Evolutionary conservation across 371 early-diverging fungal species (phyloP).

Genomic region (Rhizopus sp.): DNA sequence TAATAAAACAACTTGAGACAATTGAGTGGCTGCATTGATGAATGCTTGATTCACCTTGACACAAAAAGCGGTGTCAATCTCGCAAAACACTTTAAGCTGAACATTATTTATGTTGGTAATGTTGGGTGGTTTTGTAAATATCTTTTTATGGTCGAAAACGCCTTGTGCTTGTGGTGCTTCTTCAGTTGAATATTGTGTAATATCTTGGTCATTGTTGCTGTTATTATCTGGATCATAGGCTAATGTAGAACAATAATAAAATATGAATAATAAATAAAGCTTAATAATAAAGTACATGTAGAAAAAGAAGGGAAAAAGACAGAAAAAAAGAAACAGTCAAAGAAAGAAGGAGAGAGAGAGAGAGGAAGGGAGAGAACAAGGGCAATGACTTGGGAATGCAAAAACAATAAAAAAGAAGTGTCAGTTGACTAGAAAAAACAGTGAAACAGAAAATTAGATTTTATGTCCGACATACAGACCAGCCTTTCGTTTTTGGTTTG

Average conservation of each 20-base stretch:
- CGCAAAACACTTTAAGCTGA: constrained; percentile 22
- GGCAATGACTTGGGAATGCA: no score
- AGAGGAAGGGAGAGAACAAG: no score
- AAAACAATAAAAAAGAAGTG: no score
- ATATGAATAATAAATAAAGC: background rate
- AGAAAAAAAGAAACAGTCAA: no score
- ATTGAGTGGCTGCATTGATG: constrained; percentile 17
- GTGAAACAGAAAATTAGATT: no score
- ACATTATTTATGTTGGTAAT: constrained; percentile 13
- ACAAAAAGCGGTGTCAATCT: constrained; percentile 22
- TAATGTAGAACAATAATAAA: background rate
- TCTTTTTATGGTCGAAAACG: constrained; percentile 11
- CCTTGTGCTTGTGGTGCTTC: constrained; percentile 12
- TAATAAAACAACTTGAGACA: constrained; percentile 27
- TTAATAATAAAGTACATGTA: background rate
- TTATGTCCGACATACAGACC: no score
- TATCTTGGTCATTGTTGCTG: constrained; percentile 5
- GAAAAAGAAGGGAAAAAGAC: no score
- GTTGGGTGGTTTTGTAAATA: constrained; percentile 13
- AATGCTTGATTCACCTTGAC: constrained; percentile 22
- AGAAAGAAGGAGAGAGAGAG: no score
- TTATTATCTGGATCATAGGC: background rate
- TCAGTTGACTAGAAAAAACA: no score
- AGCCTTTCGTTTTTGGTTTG: no score
- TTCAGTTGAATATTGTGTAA: constrained; percentile 3